Base-by-base conservation (phyloP, 129 eudicot species). In the Heracleum sosnowskyi region DNA sequence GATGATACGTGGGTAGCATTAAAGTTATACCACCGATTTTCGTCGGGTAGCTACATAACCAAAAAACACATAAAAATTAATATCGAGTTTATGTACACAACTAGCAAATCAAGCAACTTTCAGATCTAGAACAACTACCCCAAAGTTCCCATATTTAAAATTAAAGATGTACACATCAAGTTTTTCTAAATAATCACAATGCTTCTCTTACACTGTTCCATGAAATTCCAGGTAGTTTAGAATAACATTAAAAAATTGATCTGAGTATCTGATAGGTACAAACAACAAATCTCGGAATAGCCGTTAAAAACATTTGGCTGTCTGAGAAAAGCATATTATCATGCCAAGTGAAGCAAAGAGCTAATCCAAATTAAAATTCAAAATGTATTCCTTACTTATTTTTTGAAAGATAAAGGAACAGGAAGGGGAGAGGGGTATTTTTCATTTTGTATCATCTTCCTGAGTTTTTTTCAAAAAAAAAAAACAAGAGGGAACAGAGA, bases 21-120 rank as follows among this genome's bases (percentile, higher is more conserved):
- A 78, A 93, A 93, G 86, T 89, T 89, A 86, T 91, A 93, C 98
- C 98, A 93, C 78, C 87, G 87, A 82, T 93, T 89, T 80, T 93
- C 97, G 42, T 93, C 97, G 73, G 88, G 83, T 80, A 93, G 93
- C 97, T 93, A 89, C 88, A 88, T 22, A 62, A 28, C 35, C 79
- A 28, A 34, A 18, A 75, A 73, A 29, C 12, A 20, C 20, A 63
- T 11, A 26, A 63, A 12, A 63, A 28, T 29, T 31, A 22, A n/a
- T 28, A 26, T 51, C 2, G 9, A 18, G 60, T 5, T 20, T 20
- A 20, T 20, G 60, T n/a, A 18, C 18, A 10, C 28, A 53, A 53
- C 63, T 53, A 53, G 63, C 29, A 53, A 53, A 62, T 16, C 45
- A 36, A 69, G 4, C 74, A 69, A 69, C 28, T 18, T 5, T 62